Conservation (phyloP, 2,329 filamentous ascomycete species). For the Fusarium concolor region DNA sequence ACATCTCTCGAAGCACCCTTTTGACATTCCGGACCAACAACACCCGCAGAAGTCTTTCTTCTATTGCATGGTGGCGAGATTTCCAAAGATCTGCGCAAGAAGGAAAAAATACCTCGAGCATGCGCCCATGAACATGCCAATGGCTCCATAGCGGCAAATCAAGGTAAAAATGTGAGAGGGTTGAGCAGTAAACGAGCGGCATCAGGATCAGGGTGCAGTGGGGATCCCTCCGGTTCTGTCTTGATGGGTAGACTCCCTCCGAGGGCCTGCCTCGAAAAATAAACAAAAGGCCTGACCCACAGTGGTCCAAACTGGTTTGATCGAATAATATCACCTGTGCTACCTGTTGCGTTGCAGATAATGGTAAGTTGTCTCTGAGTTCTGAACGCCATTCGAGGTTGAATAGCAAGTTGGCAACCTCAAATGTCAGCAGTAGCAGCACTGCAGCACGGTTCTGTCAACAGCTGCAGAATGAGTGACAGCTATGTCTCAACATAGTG, state of each 20-base stretch:
- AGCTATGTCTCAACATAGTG: conserved; percentile 30
- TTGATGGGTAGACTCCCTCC: conserved; percentile 40
- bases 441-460: conserved; percentile 15
- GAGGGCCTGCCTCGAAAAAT: conserved; percentile 33
- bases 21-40: conserved; percentile 17
- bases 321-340: conserved; percentile 9
- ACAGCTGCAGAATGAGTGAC: conserved; percentile 28
- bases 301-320: conserved; percentile 30
- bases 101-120: conserved; percentile 33
- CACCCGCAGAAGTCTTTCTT: conserved; percentile 2
- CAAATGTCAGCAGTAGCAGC: conserved; percentile 9
- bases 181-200: conserved; percentile 36
- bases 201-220: conserved; percentile 42
- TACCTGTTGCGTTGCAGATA: conserved; percentile 20
- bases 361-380: conserved; percentile 12
- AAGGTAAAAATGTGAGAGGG: conserved; percentile 33
- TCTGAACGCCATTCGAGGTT: conserved; percentile 14
- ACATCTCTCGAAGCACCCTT: conserved; percentile 1
- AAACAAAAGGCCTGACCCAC: conserved; percentile 43
- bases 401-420: conserved; percentile 12
- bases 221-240: conserved; percentile 31
- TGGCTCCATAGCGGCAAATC: conserved; percentile 43
- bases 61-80: conserved; percentile 31
- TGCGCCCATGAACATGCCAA: conserved; percentile 34
- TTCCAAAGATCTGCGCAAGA: conserved; percentile 29